phyloP scores from a whole-genome alignment of 768 basidiomycete species.

The Russula griseocarnosa region DNA sequence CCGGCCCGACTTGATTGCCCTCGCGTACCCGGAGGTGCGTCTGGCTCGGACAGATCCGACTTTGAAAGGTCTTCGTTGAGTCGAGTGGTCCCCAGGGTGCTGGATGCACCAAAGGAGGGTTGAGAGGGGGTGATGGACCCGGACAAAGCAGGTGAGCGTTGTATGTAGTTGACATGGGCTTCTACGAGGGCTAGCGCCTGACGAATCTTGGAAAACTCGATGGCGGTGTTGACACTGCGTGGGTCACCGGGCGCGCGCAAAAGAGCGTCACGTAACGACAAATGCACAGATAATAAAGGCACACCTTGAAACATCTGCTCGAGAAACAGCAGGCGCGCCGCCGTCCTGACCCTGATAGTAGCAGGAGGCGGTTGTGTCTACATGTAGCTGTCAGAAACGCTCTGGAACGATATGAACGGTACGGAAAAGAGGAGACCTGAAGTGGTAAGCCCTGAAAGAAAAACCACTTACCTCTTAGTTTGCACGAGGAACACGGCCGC shows the following conservation, averaged over 20 bases:
- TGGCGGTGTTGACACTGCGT: conserved; percentile 54
- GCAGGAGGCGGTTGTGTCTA: conserved; percentile 76
- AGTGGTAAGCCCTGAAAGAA: not conserved
- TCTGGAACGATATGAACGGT: conserved; percentile 1
- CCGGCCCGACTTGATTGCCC: conserved; percentile 63
- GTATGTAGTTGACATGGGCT: conserved; percentile 45
- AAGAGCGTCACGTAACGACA: not conserved
- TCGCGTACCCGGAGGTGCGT: conserved; percentile 57
- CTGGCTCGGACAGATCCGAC: conserved; percentile 43
- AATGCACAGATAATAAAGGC: conserved; percentile 20
- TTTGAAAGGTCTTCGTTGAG: conserved; percentile 13
- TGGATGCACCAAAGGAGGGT: conserved; percentile 23
- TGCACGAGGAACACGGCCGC: conserved; percentile 85
- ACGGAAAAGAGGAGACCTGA: not conserved
- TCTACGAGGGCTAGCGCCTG: conserved; percentile 68
- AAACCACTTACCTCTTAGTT: conserved; percentile 59
- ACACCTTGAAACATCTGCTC: conserved; percentile 51
- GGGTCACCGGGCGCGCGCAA: conserved; percentile 21
- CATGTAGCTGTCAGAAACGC: conserved; percentile 25
- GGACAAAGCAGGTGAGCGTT: conserved; percentile 17
- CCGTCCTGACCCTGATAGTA: conserved; percentile 65
- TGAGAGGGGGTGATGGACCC: conserved; percentile 30
- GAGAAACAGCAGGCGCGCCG: conserved; percentile 47
- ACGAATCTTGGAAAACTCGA: conserved; percentile 63
- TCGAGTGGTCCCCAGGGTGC: conserved; percentile 21